Evolutionary conservation across 441 rosid species (phyloP), one percentile per base, ranked within the genome.

Genomic region (Brassica balearica): DNA sequence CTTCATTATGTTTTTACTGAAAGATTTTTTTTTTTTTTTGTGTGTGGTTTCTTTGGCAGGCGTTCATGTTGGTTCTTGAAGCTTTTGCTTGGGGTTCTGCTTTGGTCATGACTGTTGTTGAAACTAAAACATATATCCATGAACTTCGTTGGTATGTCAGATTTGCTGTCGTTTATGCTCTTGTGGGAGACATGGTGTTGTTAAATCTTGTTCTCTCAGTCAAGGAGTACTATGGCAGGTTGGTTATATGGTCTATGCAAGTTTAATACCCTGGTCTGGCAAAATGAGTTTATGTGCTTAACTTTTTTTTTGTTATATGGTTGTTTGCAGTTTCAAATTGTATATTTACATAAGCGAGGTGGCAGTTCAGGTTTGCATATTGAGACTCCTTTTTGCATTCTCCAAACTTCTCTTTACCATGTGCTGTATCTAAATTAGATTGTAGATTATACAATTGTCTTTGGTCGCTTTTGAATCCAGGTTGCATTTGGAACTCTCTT

Each of bases 111-210:
- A 89, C 87, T 77, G 80, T 76, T 58, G 76, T 93, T 59, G 99
- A 94, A 85, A 92, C 94, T 36, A 93, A 90, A 82, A 86, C 92
- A 56, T 96, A 96, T 81, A 83, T 96, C 81, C 80, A 62, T 34
- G 95, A 96, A 65, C 82, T 93, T 66, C 96, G 99, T 69, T 96
- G 98, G 99, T 88, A 86, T 85, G 95, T 96, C 78, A 87, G 98
- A 85, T 94, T 92, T 64, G 95, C 91, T 43, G 84, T 93, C 73
- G 64, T 94, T 69, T 96, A 93, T 75, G 85, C 89, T 65, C 88
- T 93, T 80, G 86, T 97, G 53, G 99, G 93, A 67, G 94, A 93
- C 83, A 89, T 88, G 32, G 99, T 93, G 70, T 82, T 94, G 92
- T 68, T 93, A 79, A 90, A 91, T 82, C 92, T 97, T 80, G 72